Percentiles rank a stretch among this genome's conserved stretches.
Conservation (phyloP, 805 yeast genomes). For the Phaffomyces antillensis region DNA sequence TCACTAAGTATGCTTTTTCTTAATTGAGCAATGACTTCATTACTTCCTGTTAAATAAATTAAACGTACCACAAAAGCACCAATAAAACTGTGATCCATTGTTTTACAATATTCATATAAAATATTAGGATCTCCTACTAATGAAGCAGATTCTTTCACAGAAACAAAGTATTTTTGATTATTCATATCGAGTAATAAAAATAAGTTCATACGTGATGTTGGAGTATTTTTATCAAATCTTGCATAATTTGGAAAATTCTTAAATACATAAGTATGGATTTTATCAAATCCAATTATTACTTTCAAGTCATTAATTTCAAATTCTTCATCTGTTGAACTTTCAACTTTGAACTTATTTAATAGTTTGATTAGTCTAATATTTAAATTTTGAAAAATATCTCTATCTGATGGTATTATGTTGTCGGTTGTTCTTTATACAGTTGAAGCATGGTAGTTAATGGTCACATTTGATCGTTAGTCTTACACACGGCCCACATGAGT, state of each 20-base stretch:
- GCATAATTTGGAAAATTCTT: not conserved
- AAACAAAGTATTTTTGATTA: not conserved
- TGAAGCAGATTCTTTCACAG: not conserved
- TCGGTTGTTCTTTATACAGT: conserved; percentile 10
- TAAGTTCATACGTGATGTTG: not conserved
- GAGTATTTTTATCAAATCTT: not conserved
- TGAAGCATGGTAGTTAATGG: conserved; percentile 14
- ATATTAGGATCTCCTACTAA: not conserved
- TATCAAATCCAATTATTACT: not conserved
- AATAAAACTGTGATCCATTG: not conserved
- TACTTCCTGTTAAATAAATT: not conserved
- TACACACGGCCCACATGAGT: conserved; percentile 16
- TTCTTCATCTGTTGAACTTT: not conserved
- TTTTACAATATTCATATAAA: not conserved
- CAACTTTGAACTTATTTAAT: not conserved
- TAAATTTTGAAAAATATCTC: not conserved
- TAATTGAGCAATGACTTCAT: not conserved
- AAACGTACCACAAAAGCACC: conserved; percentile 1
- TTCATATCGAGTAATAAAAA: not conserved
- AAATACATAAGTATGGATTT: not conserved
- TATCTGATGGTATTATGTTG: conserved; percentile 6
- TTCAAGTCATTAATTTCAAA: not conserved
- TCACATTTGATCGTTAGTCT: conserved; percentile 16
- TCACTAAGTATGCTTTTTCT: not conserved
- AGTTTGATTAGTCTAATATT: not conserved